A percentile compares a stretch with the other conserved stretches of the same genome.
Evolutionary conservation across 192 early-diverging fungal species (phyloP).

Genomic region (Funneliformis mosseae): DNA sequence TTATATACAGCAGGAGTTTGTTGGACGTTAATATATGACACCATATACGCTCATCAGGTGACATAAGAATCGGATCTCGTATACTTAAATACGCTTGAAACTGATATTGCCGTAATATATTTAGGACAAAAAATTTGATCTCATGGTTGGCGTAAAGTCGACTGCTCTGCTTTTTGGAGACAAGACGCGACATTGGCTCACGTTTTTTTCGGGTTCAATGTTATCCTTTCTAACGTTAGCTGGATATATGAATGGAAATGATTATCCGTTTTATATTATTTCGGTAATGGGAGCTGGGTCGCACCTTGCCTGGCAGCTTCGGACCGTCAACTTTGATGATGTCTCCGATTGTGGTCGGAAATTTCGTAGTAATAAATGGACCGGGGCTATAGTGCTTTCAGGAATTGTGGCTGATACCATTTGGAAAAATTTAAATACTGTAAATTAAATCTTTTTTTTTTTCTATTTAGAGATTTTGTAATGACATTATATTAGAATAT

Average conservation of each 20-base stretch:
- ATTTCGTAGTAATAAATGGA: constrained; percentile 80
- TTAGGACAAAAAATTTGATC: constrained; percentile 86
- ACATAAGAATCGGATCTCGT: background rate
- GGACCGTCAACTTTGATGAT: constrained; percentile 67
- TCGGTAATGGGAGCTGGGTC: constrained; percentile 71
- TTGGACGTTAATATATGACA: constrained; percentile 97
- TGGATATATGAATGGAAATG: constrained; percentile 81
- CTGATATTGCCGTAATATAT: background rate
- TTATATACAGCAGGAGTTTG: constrained; percentile 83
- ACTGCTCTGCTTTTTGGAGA: constrained; percentile 88
- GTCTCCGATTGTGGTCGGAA: constrained; percentile 69
- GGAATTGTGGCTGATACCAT: constrained; percentile 72
- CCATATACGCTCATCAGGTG: constrained; percentile 93
- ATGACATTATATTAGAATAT: background rate
- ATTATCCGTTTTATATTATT: constrained; percentile 69
- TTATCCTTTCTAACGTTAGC: constrained; percentile 68
- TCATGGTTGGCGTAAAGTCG: constrained; percentile 84
- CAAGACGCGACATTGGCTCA: constrained; percentile 65
- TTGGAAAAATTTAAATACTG: constrained; percentile 3
- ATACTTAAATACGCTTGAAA: background rate
- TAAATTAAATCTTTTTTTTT: background rate
- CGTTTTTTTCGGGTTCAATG: constrained; percentile 71
- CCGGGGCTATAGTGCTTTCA: constrained; percentile 74
- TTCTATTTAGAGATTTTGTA: background rate
- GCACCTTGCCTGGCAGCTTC: constrained; percentile 84